Conservation (phyloP, 2,329 filamentous ascomycete genomes). For the Fusarium liriodendri region DNA sequence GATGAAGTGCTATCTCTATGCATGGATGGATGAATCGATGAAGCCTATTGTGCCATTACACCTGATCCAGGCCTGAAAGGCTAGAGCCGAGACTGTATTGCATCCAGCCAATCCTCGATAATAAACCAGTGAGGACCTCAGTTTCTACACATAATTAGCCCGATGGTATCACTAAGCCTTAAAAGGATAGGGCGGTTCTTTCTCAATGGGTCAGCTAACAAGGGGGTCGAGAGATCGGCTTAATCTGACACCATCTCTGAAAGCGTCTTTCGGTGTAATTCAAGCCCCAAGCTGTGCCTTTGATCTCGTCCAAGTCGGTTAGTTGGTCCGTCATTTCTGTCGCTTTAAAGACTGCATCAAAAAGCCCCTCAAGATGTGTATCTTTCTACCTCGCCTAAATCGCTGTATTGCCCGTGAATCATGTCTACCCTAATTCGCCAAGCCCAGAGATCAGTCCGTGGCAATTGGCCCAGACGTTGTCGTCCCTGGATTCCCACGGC, state of each 20-base stretch:
- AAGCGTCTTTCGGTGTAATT: not conserved
- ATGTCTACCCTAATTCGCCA: not conserved
- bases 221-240: not conserved
- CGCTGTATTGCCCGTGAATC: not conserved
- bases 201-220: not conserved
- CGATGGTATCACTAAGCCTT: not conserved
- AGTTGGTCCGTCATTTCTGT: not conserved
- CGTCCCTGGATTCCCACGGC: not conserved
- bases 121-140: not conserved
- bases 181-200: not conserved
- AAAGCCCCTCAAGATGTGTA: accelerated
- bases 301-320: not conserved
- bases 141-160: not conserved
- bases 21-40: no score
- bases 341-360: not conserved
- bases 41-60: no score
- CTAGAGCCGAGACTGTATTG: not conserved
- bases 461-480: not conserved
- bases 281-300: not conserved
- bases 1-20: no score
- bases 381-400: not conserved
- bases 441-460: not conserved
- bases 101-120: not conserved
- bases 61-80: not conserved
- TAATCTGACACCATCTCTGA: not conserved